phyloP scores from a whole-genome alignment of 768 basidiomycete genomes.

The Mycena galopus region DNA sequence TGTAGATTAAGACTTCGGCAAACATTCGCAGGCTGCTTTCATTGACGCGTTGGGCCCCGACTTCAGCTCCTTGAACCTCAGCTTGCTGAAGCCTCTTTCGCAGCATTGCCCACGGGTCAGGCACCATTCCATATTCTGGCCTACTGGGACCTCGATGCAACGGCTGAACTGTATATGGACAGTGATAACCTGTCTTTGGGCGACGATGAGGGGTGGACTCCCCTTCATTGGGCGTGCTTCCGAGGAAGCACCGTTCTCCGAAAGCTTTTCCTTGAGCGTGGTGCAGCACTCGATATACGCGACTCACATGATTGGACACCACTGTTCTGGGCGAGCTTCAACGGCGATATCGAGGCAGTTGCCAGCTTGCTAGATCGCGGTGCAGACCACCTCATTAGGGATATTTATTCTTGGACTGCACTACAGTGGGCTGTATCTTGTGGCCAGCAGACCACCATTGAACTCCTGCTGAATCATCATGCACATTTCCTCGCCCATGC shows the following conservation, averaged over 20 bases:
- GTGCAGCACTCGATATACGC: slow-evolving; percentile 21
- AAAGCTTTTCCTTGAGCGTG: slow-evolving; percentile 20
- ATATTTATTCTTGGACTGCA: slow-evolving; percentile 28
- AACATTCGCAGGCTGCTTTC: too few relatives aligned
- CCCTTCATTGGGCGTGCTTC: slow-evolving; percentile 34
- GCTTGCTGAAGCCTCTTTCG: slow-evolving; percentile 27
- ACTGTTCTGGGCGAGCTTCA: slow-evolving; percentile 30
- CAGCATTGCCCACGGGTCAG: slow-evolving; percentile 23
- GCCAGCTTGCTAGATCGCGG: slow-evolving; percentile 11
- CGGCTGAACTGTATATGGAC: slow-evolving; percentile 20
- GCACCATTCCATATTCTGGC: slow-evolving; percentile 23
- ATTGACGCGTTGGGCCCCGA: too few relatives aligned
- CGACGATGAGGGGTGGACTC: slow-evolving; percentile 27
- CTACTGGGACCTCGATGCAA: slow-evolving; percentile 28
- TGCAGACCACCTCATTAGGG: slow-evolving; percentile 28
- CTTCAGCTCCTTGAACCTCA: slow-evolving; percentile 13
- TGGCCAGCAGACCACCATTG: slow-evolving; percentile 3
- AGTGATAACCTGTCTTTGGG: not conserved
- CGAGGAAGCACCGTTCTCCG: slow-evolving; percentile 14
- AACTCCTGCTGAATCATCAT: slow-evolving; percentile 29
- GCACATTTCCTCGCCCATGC: slow-evolving; percentile 4
- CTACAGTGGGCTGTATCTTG: slow-evolving; percentile 32
- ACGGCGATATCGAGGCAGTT: slow-evolving; percentile 21
- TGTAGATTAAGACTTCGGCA: too few relatives aligned
- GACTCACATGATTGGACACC: slow-evolving; percentile 29